Percentiles rank a stretch among this genome's conserved stretches.
phyloP scores from a whole-genome alignment of 768 basidiomycete genomes.

The Leccinum barrowsii region DNA sequence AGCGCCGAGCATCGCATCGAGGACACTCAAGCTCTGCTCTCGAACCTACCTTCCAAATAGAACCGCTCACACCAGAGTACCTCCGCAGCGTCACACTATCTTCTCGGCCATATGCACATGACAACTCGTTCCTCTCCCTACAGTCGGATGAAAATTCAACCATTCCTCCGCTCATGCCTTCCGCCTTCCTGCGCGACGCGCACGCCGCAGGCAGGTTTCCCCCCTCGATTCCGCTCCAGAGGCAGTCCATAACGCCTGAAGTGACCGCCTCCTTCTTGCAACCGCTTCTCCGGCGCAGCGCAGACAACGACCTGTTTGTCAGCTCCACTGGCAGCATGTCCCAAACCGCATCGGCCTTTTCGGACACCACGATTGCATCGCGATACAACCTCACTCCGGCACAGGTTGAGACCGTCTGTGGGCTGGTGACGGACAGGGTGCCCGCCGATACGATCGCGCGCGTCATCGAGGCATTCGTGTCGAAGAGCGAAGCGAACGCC shows the following conservation, averaged over 20 bases:
- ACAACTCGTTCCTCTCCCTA: neutral
- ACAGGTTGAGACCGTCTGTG: constrained; percentile 14
- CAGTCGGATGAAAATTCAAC: neutral
- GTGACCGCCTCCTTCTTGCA: neutral
- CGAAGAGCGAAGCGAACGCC: neutral
- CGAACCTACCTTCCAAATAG: neutral
- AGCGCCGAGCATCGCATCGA: neutral
- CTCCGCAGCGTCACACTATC: neutral
- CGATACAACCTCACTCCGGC: constrained; percentile 7
- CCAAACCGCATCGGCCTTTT: neutral
- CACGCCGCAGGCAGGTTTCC: neutral
- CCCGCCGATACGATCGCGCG: constrained; percentile 18
- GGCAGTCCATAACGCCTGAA: neutral
- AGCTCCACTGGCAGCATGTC: too few relatives aligned
- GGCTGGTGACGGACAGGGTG: constrained; percentile 6
- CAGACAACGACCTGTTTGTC: neutral
- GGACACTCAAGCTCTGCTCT: neutral
- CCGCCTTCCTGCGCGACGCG: constrained; percentile 13
- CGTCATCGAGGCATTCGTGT: constrained; percentile 12
- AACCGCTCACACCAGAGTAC: constrained; percentile 2
- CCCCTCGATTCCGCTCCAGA: neutral
- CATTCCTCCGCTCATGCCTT: constrained; percentile 5
- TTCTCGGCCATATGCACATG: neutral
- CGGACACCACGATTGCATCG: neutral
- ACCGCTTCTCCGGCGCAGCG: neutral